Evolutionary conservation across 2,329 filamentous ascomycete species (phyloP).

Genomic region (Cordyceps pruinosa): DNA sequence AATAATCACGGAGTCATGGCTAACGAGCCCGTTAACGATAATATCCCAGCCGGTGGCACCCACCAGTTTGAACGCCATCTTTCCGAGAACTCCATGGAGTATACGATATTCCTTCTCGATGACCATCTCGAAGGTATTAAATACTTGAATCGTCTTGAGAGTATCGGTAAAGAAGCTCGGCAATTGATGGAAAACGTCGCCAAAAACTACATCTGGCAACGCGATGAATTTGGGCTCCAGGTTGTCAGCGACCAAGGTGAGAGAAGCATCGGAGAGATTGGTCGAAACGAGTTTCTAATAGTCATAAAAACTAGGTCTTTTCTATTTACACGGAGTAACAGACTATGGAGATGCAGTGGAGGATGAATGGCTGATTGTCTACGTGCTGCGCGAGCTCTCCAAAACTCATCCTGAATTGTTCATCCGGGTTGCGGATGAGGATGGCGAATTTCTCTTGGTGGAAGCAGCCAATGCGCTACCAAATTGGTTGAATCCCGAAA

Average conservation of each 20-base stretch:
- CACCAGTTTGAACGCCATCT: constrained; percentile 28
- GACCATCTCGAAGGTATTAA: constrained; percentile 45
- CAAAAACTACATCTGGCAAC: constrained; percentile 93
- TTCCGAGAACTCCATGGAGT: constrained; percentile 76
- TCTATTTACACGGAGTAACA: constrained; percentile 68
- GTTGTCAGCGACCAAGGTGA: constrained; percentile 52
- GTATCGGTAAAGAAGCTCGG: constrained; percentile 61
- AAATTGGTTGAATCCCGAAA: constrained; percentile 85
- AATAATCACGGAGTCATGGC: neutral
- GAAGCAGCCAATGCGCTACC: constrained; percentile 87
- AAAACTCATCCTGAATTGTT: constrained; percentile 66
- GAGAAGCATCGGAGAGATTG: constrained; percentile 13
- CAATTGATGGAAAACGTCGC: constrained; percentile 57
- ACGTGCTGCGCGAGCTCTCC: constrained; percentile 75
- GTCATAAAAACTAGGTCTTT: constrained; percentile 33
- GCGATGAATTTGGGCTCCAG: constrained; percentile 69
- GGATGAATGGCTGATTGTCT: constrained; percentile 96
- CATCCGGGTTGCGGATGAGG: constrained; percentile 76
- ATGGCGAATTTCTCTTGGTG: constrained; percentile 91
- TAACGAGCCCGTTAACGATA: neutral
- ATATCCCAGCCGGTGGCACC: neutral
- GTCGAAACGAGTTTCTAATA: neutral
- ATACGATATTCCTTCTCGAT: constrained; percentile 65
- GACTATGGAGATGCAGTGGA: constrained; percentile 93
- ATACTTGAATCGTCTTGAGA: constrained; percentile 59